Evolutionary conservation across 2,329 filamentous ascomycete species (phyloP).

Genomic region (Chaetomiaceae sp.): DNA sequence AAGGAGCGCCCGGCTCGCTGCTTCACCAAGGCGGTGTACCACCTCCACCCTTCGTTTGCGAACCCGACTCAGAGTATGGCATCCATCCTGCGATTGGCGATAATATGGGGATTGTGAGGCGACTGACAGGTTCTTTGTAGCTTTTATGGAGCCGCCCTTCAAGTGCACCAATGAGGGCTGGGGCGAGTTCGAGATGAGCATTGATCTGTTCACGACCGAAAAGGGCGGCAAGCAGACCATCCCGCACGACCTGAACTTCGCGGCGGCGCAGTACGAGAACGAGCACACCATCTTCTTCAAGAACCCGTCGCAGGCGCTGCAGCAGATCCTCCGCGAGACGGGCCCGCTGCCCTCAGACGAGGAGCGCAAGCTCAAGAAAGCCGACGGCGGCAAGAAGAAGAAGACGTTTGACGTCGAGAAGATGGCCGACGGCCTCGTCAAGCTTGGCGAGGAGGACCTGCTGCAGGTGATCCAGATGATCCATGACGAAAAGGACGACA

Average conservation of each 20-base stretch:
- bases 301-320: constrained; percentile 83
- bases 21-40: constrained; percentile 91
- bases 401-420: constrained; percentile 87
- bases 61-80: constrained; percentile 77
- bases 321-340: constrained; percentile 74
- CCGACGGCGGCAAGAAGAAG: constrained; percentile 70
- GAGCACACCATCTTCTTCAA: constrained; percentile 80
- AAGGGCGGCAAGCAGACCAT: constrained; percentile 79
- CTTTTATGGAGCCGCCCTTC: constrained; percentile 81
- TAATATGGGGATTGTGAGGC: neutral
- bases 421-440: constrained; percentile 84
- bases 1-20: constrained; percentile 76
- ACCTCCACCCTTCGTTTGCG: constrained; percentile 89
- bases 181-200: constrained; percentile 96
- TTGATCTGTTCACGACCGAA: constrained; percentile 75
- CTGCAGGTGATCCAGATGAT: constrained; percentile 96
- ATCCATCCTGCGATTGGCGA: neutral
- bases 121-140: constrained; percentile 39
- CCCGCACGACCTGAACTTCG: constrained; percentile 89
- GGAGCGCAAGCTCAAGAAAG: constrained; percentile 60
- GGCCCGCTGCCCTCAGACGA: constrained; percentile 78
- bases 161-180: constrained; percentile 89
- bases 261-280: constrained; percentile 72
- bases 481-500: constrained; percentile 89
- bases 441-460: constrained; percentile 86